Evolutionary conservation across 2,329 filamentous ascomycete species (phyloP).

Genomic region (Fusarium oxysporum): DNA sequence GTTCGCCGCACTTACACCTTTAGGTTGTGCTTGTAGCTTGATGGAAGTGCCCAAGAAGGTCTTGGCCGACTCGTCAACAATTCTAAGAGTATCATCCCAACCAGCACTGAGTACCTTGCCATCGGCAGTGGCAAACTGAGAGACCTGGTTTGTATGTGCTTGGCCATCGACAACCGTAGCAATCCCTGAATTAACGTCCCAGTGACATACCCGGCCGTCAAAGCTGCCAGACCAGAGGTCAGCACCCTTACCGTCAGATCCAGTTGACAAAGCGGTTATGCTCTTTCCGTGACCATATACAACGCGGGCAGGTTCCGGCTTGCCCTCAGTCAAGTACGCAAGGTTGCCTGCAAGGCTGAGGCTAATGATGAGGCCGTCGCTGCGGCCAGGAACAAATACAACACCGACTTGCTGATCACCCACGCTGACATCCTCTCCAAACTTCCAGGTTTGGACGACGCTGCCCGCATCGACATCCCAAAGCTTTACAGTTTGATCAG

Average conservation of each 20-base stretch:
- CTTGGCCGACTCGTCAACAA: conserved; percentile 78
- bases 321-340: conserved; percentile 85
- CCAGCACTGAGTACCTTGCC: conserved; percentile 84
- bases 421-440: conserved; percentile 83
- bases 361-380: conserved; percentile 89
- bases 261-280: conserved; percentile 76
- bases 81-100: conserved; percentile 93
- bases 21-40: conserved; percentile 83
- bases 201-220: conserved; percentile 86
- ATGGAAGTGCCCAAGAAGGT: conserved; percentile 78
- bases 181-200: conserved; percentile 79
- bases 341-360: conserved; percentile 89
- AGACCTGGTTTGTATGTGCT: conserved; percentile 86
- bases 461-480: conserved; percentile 90
- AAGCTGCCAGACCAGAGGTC: conserved; percentile 91
- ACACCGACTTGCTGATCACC: conserved; percentile 94
- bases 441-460: conserved; percentile 82
- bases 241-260: conserved; percentile 63
- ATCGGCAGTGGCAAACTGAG: conserved; percentile 73
- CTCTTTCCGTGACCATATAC: conserved; percentile 92
- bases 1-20: conserved; percentile 71
- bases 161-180: conserved; percentile 82
- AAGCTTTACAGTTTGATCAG: conserved; percentile 92
- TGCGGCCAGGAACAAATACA: conserved; percentile 85
- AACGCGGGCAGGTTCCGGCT: conserved; percentile 73